Conservation (phyloP, 1,284 basidiomycete genomes). For the Moesziomyces parantarcticus region DNA sequence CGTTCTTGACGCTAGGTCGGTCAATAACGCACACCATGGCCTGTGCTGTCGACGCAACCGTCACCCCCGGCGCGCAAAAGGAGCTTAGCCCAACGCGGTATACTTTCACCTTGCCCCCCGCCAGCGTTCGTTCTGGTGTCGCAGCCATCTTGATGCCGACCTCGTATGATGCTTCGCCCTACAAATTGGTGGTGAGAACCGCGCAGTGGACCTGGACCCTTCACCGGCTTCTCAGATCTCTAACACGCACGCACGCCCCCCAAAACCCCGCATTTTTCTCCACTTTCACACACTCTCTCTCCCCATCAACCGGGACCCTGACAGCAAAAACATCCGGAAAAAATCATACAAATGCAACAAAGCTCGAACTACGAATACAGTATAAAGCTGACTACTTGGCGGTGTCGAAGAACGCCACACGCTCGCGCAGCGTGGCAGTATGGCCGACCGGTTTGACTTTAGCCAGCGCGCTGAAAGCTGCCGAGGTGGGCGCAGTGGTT, state of each 20-base stretch:
- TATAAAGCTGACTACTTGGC: slow-evolving; percentile 16
- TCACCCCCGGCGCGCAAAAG: neutral
- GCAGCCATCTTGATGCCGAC: too few species aligned
- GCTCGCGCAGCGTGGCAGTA: slow-evolving; percentile 38
- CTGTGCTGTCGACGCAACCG: neutral
- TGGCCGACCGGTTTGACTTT: slow-evolving; percentile 38
- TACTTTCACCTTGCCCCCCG: slow-evolving; percentile 31
- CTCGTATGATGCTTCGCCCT: too few species aligned
- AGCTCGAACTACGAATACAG: neutral
- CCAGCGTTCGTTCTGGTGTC: slow-evolving; percentile 12
- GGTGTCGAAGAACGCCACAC: slow-evolving; percentile 57
- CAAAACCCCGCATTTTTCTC: too few species aligned
- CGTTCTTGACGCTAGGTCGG: slow-evolving; percentile 29
- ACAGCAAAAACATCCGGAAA: too few species aligned
- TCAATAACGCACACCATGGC: slow-evolving; percentile 44
- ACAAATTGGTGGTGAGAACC: slow-evolving; percentile 9
- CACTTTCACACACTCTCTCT: too few species aligned
- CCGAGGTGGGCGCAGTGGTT: slow-evolving; percentile 2
- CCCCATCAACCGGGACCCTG: too few species aligned
- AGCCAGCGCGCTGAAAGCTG: slow-evolving; percentile 22
- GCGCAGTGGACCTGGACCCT: too few species aligned
- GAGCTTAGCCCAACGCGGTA: slow-evolving; percentile 14
- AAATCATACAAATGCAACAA: neutral
- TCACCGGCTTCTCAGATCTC: too few species aligned
- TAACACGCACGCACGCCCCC: too few species aligned